phyloP scores from a whole-genome alignment of 306 rosid species.

The Quercus alba region DNA sequence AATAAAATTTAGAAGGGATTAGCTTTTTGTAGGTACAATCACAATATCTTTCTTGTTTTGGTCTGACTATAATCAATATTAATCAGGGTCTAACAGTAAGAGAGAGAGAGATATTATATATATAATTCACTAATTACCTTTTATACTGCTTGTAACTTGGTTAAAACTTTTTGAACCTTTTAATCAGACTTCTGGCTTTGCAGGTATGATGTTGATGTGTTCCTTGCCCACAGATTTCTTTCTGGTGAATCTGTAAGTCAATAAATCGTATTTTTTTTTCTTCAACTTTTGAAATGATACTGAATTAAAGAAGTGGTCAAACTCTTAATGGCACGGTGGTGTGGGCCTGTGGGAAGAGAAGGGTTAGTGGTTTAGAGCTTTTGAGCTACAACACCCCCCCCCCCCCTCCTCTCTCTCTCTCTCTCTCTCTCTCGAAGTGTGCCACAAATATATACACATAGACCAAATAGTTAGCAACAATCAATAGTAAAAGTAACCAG shows the following conservation, averaged over 20 bases:
- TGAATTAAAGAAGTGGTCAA: not conserved
- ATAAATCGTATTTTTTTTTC: not conserved
- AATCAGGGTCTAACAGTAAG: too few relatives aligned
- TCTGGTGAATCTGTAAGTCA: conserved; percentile 84
- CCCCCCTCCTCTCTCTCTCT: too few relatives aligned
- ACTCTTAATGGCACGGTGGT: not conserved
- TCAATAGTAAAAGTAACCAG: not conserved
- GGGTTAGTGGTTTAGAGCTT: not conserved
- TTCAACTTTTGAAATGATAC: not conserved
- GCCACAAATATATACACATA: too few relatives aligned
- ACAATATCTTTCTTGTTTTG: too few relatives aligned
- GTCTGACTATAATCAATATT: not conserved
- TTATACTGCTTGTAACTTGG: not conserved
- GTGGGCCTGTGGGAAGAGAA: not conserved
- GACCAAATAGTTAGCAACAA: not conserved
- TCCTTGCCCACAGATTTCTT: conserved; percentile 64
- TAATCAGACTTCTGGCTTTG: conserved; percentile 18
- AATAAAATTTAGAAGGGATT: too few relatives aligned
- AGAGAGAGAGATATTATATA: too few relatives aligned
- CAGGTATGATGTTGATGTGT: conserved; percentile 91
- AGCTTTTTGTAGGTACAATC: too few relatives aligned
- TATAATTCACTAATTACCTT: too few relatives aligned
- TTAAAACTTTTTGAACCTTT: not conserved
- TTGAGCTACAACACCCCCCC: not conserved
- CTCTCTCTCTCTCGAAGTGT: too few relatives aligned